Evolutionary conservation across 306 rosid species (phyloP), one percentile per base, ranked within the genome.

Genomic region (Canavalia ensiformis): DNA sequence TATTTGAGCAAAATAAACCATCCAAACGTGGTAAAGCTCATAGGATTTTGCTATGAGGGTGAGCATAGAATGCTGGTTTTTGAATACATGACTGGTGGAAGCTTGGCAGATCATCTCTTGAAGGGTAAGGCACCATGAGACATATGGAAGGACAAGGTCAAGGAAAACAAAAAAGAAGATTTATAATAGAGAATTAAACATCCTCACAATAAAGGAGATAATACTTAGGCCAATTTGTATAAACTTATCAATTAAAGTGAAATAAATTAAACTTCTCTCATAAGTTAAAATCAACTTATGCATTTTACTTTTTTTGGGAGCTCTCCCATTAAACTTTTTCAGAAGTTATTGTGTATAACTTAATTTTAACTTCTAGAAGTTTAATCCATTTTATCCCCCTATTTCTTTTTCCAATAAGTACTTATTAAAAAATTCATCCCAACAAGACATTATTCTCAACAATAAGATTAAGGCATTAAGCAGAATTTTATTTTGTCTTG

Each of bases 71-170:
- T 88, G 63, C 81, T 89, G 73, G 93, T 89, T 6, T 89, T 84
- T 52, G 91, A 89, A 83, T 86, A 84, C 79, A 84, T 91, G 89
- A 74, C 33, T n/a, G 77, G 79, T 81, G 90, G 95, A 81, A 88
- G 87, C 87, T 75, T 89, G 68, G 93, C 86, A 84, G 77, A 74
- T 33, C 87, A 83, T 58, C 90, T 88, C 56, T 60, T 86, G 56
- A 67, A 70, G 46, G 90, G 92, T 85, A 64, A 34, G 68, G 47
- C n/a, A 13, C 44, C 8, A 1, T 7, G 31, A 42, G 8, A 44
- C 47, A 12, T 30, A 18, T 5, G 13, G 25, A 11, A 9, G 8
- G 51, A 55, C 68, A 33, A 25, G 54, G 1, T 11, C 11, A 0
- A 34, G 3, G 12, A 34, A 62, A 62, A 52, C 7, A 52, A 3